phyloP scores from a whole-genome alignment of 257 asterid species.

The Anisodus tanguticus region DNA sequence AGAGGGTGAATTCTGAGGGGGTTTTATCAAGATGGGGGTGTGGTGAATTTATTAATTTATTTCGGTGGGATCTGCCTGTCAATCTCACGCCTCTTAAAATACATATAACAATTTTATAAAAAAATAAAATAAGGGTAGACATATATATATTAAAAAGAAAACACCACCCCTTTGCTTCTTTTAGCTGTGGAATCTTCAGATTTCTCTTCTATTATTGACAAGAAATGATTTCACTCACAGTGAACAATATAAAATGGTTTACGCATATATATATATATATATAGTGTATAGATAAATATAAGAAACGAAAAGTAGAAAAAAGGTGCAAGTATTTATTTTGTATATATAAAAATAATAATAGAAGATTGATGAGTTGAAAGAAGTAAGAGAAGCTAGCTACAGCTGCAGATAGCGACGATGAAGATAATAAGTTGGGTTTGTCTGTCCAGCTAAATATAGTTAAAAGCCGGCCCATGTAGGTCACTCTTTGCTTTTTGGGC shows the following conservation, averaged over 20 bases:
- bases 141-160: conserved; percentile 11
- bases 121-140: conserved; percentile 28
- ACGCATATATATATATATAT: neutral
- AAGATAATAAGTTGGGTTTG: conserved; percentile 84
- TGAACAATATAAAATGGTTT: conserved; percentile 19
- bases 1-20: conserved; percentile 84
- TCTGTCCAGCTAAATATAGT: conserved; percentile 92
- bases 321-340: neutral
- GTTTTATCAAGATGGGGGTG: conserved; percentile 69
- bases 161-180: neutral
- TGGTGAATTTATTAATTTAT: conserved; percentile 88
- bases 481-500: conserved; percentile 70
- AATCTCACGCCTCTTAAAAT: conserved; percentile 57
- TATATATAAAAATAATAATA: conserved; percentile 15
- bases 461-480: conserved; percentile 93
- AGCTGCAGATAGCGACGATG: conserved; percentile 69
- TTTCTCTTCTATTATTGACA: conserved; percentile 35
- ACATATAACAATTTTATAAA: neutral
- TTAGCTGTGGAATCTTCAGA: conserved; percentile 56
- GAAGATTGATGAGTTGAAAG: conserved; percentile 25
- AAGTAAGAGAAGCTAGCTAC: conserved; percentile 17
- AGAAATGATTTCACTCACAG: conserved; percentile 33
- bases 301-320: neutral
- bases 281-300: neutral
- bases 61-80: conserved; percentile 98